These are phyloP conservation scores for Umbelopsis ramanniana DNA, from an alignment of 192 early-diverging fungal species.

Conservation along the genomic window DNA sequence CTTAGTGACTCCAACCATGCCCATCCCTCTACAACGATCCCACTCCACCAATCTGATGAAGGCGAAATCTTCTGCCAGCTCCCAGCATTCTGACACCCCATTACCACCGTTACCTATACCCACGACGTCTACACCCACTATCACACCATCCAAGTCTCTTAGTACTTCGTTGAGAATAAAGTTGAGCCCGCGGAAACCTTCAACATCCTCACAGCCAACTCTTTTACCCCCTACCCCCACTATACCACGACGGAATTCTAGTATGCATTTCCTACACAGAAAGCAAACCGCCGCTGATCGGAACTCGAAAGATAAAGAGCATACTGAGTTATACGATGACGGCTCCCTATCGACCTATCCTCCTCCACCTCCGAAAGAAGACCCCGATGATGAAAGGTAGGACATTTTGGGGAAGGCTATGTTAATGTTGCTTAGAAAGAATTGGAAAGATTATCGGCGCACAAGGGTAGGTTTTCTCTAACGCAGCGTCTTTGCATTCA, in stretches of 20 bases:
- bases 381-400: conserved; percentile 21
- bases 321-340: conserved; percentile 22
- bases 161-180: conserved; percentile 5
- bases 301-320: neutral
- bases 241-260: conserved; percentile 6
- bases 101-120: conserved; percentile 16
- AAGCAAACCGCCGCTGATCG: neutral
- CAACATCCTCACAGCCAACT: neutral
- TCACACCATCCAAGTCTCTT: neutral
- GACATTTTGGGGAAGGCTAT: no score
- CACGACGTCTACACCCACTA: conserved; percentile 2
- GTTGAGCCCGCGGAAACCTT: neutral
- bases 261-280: conserved; percentile 1
- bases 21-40: neutral
- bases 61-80: neutral
- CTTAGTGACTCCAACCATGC: neutral
- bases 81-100: neutral
- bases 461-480: no score
- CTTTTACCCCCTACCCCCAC: neutral
- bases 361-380: conserved; percentile 20
- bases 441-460: no score
- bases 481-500: neutral
- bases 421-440: no score
- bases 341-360: conserved; percentile 20
- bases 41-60: conserved; percentile 18